Conservation (phyloP, 495 filamentous ascomycete species). For the Penicillium arizonense region DNA sequence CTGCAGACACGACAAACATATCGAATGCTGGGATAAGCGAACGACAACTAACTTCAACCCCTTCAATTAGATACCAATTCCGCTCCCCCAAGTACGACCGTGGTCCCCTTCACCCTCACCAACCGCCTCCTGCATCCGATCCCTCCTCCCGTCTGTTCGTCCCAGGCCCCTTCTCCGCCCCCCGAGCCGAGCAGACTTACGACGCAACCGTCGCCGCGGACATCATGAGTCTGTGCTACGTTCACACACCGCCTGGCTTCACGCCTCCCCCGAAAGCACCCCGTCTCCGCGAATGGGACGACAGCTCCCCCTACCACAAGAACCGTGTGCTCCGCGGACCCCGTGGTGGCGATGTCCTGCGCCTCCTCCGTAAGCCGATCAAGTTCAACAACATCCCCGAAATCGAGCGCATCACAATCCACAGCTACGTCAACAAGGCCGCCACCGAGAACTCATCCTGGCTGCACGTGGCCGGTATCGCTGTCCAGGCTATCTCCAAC, state of each 20-base stretch:
- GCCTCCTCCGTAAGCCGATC: conserved; percentile 71
- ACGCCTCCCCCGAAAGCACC: conserved; percentile 57
- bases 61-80: conserved; percentile 73
- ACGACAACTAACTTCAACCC: conserved; percentile 12
- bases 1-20: background rate
- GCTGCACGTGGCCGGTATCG: conserved; percentile 77
- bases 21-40: conserved; percentile 1
- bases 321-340: conserved; percentile 83
- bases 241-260: conserved; percentile 75
- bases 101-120: conserved; percentile 88
- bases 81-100: conserved; percentile 90
- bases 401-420: conserved; percentile 75
- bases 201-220: conserved; percentile 83
- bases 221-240: conserved; percentile 84
- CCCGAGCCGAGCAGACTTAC: conserved; percentile 88
- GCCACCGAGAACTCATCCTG: conserved; percentile 63
- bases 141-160: conserved; percentile 83
- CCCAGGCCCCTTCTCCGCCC: conserved; percentile 90
- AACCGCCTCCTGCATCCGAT: conserved; percentile 79
- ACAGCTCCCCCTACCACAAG: conserved; percentile 87
- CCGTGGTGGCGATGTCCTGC: conserved; percentile 66
- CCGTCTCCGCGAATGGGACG: conserved; percentile 84
- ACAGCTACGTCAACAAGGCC: conserved; percentile 62
- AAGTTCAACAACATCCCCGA: conserved; percentile 83
- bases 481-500: conserved; percentile 82